Base-by-base conservation (phyloP, 176 grass and related monocot species). In the Triticum timopheevii region DNA sequence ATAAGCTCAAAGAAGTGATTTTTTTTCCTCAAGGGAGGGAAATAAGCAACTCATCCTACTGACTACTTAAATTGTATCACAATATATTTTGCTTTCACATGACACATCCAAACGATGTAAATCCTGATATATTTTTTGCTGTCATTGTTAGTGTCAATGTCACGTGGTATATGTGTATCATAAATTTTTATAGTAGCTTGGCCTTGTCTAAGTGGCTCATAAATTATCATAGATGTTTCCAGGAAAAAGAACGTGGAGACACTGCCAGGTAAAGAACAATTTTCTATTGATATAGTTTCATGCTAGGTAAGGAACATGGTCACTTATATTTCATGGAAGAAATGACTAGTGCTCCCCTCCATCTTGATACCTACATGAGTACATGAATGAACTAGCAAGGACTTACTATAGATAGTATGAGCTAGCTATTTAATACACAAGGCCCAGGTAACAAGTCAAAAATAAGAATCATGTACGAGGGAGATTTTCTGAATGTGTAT, bases 401-500 rank as follows among this genome's bases (percentile, higher is more conserved):
- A 31, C 19, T 1, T 27, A 33, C 12, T 44, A 1, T 31, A 33
- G 20, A 28, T 33, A 19, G 13, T 13, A 69, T 42, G 86, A n/a
- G 58, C 44, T 40, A 66, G 33, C 19, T 61, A 49, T 13, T 50
- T 52, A 62, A 27, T 28, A 63, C 2, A 24, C 28, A 63, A 70
- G 2, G 35, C 69, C 16, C 0, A 2, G 0, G 19, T 54, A 17
- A 19, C 16, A 54, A 17, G 5, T 6, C 1, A 0, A 54, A 54
- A 54, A 22, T 62, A 83, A 73, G 13, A 62, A 33, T 8, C 40
- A 8, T 19, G 22, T 84, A 94, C 88, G 92, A 76, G 93, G 93
- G 67, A 98, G 88, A 87, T 98, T 92, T 94, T 92, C 79, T 49
- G 88, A 93, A 78, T 96, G 96, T 28, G 86, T 87, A 82, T 16